These are phyloP conservation scores for Trichophyton benhamiae DNA, from an alignment of 2,329 filamentous ascomycete genomes.

Conservation along the genomic window DNA sequence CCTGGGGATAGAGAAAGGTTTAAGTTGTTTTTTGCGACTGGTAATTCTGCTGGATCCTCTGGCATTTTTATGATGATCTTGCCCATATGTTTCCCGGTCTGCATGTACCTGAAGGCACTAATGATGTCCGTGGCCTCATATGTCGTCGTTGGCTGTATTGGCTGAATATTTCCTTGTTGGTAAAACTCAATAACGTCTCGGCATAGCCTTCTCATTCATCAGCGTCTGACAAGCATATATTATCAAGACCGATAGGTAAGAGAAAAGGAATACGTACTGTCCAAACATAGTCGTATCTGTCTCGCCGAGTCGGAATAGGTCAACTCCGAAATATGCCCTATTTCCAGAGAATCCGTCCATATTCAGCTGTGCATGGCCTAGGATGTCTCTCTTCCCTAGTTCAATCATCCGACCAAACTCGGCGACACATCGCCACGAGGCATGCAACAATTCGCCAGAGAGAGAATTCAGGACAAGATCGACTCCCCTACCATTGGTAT, in stretches of 20 bases:
- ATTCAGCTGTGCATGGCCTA: conserved; percentile 7
- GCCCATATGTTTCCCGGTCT: conserved; percentile 24
- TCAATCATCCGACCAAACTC: conserved; percentile 18
- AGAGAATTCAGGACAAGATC: conserved; percentile 22
- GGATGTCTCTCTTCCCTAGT: conserved; percentile 16
- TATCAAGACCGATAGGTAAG: background rate
- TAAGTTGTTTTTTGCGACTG: background rate
- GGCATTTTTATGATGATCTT: conserved; percentile 24
- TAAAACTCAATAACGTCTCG: background rate
- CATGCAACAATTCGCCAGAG: conserved; percentile 19
- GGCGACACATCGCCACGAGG: conserved; percentile 20
- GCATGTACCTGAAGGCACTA: conserved; percentile 19
- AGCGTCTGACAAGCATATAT: background rate
- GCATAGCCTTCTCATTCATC: background rate
- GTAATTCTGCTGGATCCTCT: background rate
- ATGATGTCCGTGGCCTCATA: background rate
- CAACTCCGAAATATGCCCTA: conserved; percentile 10
- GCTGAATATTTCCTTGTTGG: background rate
- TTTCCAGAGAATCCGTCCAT: conserved; percentile 9
- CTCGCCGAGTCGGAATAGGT: conserved; percentile 6
- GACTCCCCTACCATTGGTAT: conserved; percentile 17
- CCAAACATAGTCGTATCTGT: background rate
- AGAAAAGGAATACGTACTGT: background rate
- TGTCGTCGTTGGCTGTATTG: background rate
- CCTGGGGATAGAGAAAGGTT: background rate